phyloP scores from a whole-genome alignment of 2,329 filamentous ascomycete genomes.

The Cylindrodendrum hubeiense region DNA sequence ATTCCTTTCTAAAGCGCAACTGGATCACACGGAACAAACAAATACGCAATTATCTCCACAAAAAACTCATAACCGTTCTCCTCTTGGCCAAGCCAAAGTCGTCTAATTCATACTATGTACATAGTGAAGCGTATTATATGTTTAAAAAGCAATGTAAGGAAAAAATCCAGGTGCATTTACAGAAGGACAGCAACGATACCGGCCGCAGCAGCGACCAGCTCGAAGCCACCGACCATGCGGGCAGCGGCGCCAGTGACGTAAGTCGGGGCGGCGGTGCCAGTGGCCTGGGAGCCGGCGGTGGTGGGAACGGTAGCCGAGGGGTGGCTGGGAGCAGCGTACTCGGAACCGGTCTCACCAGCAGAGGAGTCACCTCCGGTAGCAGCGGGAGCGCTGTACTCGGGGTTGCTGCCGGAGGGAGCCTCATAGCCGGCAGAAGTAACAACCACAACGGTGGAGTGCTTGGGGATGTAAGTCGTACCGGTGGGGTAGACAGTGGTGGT shows the following conservation, averaged over 20 bases:
- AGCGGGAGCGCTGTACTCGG: not conserved
- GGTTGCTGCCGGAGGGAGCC: not conserved
- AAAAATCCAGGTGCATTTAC: constrained; percentile 44
- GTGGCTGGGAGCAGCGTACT: constrained; percentile 28
- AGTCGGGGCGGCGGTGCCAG: constrained; percentile 33
- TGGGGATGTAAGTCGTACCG: constrained; percentile 50
- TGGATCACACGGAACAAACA: not conserved
- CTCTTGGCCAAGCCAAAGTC: constrained; percentile 39
- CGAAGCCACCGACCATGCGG: constrained; percentile 46
- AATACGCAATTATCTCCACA: constrained; percentile 22
- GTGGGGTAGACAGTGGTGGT: constrained; percentile 45
- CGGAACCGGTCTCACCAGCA: not conserved
- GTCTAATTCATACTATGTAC: constrained; percentile 46
- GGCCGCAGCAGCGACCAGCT: constrained; percentile 46
- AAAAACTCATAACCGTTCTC: constrained; percentile 44
- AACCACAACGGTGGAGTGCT: not conserved
- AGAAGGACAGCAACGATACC: constrained; percentile 50
- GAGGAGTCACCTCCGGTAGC: too few species aligned
- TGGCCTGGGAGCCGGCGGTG: constrained; percentile 30
- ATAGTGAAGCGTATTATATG: constrained; percentile 46
- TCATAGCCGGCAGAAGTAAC: constrained; percentile 14
- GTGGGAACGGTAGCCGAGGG: constrained; percentile 36
- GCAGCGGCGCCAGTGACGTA: constrained; percentile 48
- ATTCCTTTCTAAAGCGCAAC: not conserved
- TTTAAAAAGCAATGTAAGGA: constrained; percentile 33